Evolutionary conservation across 1,284 basidiomycete species (phyloP).

Genomic region (Vanrija humicola): DNA sequence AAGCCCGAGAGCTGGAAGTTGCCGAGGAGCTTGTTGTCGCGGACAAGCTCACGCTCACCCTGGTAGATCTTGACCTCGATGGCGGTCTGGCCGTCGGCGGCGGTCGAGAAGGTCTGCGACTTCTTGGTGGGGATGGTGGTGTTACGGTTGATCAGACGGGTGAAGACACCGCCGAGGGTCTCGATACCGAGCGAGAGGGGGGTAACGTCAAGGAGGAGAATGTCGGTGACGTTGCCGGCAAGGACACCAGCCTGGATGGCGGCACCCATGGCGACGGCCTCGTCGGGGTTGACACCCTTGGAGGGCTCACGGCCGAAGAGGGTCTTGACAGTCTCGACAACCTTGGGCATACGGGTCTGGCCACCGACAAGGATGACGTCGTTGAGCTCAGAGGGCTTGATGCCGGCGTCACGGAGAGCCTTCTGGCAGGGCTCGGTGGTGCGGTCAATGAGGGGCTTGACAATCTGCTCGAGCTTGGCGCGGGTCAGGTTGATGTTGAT

Average conservation of each 20-base stretch:
- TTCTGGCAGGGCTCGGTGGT: constrained; percentile 98
- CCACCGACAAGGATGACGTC: constrained; percentile 98
- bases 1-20: constrained; percentile 99
- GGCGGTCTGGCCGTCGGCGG: constrained; percentile 90
- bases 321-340: constrained; percentile 84
- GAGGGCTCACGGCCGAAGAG: constrained; percentile 92
- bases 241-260: constrained; percentile 94
- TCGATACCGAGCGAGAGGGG: constrained; percentile 72
- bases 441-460: constrained; percentile 75
- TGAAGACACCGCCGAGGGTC: constrained; percentile 99
- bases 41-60: constrained; percentile 88
- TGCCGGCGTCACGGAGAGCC: constrained; percentile 83
- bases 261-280: constrained; percentile 89
- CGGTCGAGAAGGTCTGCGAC: constrained; percentile 97
- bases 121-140: constrained; percentile 99
- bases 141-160: constrained; percentile 85
- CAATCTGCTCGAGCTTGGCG: constrained; percentile 84
- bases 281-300: constrained; percentile 97
- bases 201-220: constrained; percentile 92
- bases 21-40: constrained; percentile 98
- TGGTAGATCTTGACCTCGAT: constrained; percentile 98
- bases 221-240: constrained; percentile 92
- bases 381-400: constrained; percentile 88
- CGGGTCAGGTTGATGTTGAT: constrained; percentile 88
- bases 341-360: constrained; percentile 96